Conservation (phyloP, 352 stramenopile species). For the Pythium utonaiense region DNA sequence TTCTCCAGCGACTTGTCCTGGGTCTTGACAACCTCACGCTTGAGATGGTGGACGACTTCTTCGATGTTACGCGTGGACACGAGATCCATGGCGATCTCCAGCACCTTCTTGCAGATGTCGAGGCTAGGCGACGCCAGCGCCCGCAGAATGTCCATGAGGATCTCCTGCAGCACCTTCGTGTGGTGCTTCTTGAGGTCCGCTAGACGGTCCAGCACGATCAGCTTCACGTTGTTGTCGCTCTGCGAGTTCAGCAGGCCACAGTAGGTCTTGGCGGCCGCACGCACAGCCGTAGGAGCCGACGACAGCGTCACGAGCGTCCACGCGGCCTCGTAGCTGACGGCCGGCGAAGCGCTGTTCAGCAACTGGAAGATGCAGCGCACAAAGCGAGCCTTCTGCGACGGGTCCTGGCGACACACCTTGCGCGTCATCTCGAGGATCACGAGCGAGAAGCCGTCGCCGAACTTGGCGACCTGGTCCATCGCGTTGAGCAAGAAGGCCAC, state of each 20-base stretch:
- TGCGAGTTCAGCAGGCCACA: conserved; percentile 96
- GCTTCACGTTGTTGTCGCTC: conserved; percentile 99
- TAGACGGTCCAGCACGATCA: conserved; percentile 99
- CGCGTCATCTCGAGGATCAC: conserved; percentile 98
- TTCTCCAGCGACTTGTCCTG: conserved; percentile 93
- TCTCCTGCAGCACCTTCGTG: conserved; percentile 96
- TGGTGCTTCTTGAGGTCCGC: conserved; percentile 97
- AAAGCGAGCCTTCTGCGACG: conserved; percentile 98
- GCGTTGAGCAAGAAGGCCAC: conserved; percentile 98
- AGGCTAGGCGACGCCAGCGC: conserved; percentile 96
- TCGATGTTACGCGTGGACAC: conserved; percentile 97
- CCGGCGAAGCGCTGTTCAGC: conserved; percentile 89
- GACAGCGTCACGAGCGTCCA: conserved; percentile 99
- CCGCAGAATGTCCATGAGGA: conserved; percentile 99
- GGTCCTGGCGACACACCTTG: conserved; percentile 97
- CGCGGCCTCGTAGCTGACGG: conserved; percentile 97
- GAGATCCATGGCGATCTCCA: conserved; percentile 98
- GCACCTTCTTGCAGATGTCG: conserved; percentile 98
- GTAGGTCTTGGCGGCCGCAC: conserved; percentile 97
- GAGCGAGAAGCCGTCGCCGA: conserved; percentile 98
- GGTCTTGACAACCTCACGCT: conserved; percentile 90
- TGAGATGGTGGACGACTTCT: conserved; percentile 92
- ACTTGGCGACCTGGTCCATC: conserved; percentile 94
- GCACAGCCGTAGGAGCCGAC: conserved; percentile 96
- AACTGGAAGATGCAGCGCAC: conserved; percentile 98